Evolutionary conservation across 139 green algal species (phyloP).

Genomic region (Astrephomene gubernaculifera): DNA sequence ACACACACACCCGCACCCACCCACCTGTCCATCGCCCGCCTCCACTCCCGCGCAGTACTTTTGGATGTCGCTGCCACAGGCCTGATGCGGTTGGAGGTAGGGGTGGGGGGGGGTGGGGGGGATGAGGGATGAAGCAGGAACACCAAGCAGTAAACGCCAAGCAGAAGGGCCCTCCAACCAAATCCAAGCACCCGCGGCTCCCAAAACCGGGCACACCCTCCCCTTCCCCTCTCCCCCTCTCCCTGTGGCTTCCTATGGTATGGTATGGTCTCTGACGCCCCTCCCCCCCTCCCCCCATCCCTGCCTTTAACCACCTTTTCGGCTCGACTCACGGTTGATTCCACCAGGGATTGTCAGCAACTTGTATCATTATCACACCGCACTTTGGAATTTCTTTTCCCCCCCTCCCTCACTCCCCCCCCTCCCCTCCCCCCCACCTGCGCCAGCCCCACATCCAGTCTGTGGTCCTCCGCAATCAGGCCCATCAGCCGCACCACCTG

Average conservation of each 20-base stretch:
- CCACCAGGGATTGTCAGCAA: too few relatives aligned
- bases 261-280: too few relatives aligned
- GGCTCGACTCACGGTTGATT: too few relatives aligned
- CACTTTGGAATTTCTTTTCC: too few relatives aligned
- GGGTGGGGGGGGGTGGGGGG: background rate
- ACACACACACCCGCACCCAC: too few relatives aligned
- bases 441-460: constrained; percentile 40
- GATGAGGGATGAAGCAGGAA: background rate
- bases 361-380: too few relatives aligned
- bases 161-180: background rate
- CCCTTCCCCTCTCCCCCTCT: background rate
- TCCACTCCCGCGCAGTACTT: constrained; percentile 54
- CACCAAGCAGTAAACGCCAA: background rate
- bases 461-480: constrained; percentile 59
- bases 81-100: constrained; percentile 7
- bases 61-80: constrained; percentile 50
- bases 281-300: background rate
- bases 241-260: too few relatives aligned
- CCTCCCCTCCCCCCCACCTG: background rate
- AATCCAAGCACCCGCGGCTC: too few relatives aligned
- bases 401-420: background rate
- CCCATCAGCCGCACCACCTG: constrained; percentile 62
- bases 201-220: too few relatives aligned
- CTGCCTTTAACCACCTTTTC: too few relatives aligned
- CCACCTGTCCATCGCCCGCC: constrained; percentile 42